A percentile compares a stretch with the other conserved stretches of the same genome.
phyloP scores from a whole-genome alignment of 2,329 filamentous ascomycete genomes.

The Cercospora sojina region DNA sequence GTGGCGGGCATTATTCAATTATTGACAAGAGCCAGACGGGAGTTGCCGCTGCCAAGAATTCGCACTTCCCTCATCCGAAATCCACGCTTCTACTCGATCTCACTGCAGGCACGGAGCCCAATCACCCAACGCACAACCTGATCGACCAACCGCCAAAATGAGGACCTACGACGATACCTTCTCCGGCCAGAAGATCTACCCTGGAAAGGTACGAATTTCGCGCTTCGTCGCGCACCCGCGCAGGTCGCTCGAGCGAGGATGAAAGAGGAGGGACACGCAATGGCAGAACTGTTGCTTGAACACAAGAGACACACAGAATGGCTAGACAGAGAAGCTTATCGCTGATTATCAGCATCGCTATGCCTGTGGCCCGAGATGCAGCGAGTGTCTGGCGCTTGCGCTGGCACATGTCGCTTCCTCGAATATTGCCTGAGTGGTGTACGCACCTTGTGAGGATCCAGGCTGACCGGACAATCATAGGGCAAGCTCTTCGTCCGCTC shows the following conservation, averaged over 20 bases:
- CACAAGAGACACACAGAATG: slow-evolving; percentile 3
- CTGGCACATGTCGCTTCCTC: slow-evolving; percentile 13
- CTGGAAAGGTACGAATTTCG: slow-evolving; percentile 63
- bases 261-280: slow-evolving; percentile 14
- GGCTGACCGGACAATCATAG: slow-evolving; percentile 52
- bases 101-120: slow-evolving; percentile 10
- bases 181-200: slow-evolving; percentile 76
- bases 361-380: slow-evolving; percentile 16
- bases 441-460: slow-evolving; percentile 23
- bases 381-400: slow-evolving; percentile 7
- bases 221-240: slow-evolving; percentile 4
- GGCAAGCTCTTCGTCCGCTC: slow-evolving; percentile 99
- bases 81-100: background rate
- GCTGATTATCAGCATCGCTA: background rate
- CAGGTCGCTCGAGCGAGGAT: background rate
- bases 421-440: slow-evolving; percentile 24
- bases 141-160: slow-evolving; percentile 55
- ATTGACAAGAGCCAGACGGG: background rate
- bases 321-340: slow-evolving; percentile 12
- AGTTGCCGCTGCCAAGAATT: background rate
- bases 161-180: slow-evolving; percentile 77
- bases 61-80: background rate
- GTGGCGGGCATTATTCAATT: background rate
- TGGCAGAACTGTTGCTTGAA: background rate
- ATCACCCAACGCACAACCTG: slow-evolving; percentile 14